phyloP scores from a whole-genome alignment of 1,284 basidiomycete species.

The Ceratobasidium sp. region DNA sequence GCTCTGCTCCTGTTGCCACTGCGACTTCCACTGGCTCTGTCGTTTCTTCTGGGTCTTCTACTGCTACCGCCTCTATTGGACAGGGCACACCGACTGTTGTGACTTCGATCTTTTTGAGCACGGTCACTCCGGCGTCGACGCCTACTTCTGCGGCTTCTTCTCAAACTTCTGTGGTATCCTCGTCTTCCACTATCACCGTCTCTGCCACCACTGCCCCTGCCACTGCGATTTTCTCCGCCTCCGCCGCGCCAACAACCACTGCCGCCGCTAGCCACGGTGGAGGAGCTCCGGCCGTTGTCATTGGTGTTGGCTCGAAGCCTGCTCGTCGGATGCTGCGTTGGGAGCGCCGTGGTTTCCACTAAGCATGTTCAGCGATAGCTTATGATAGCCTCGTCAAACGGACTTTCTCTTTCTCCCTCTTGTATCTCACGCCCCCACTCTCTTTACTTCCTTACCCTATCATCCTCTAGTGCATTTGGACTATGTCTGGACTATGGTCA shows the following conservation, averaged over 20 bases:
- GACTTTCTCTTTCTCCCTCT: background rate
- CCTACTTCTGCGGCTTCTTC: background rate
- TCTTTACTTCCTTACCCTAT: background rate
- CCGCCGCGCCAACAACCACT: background rate
- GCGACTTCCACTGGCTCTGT: background rate
- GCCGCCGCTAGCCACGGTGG: background rate
- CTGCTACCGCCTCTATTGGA: background rate
- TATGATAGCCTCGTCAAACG: background rate
- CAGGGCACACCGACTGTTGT: background rate
- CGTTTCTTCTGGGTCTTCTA: too few relatives aligned
- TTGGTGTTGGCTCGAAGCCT: constrained; percentile 14
- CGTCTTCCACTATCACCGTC: background rate
- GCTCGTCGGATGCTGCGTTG: constrained; percentile 40
- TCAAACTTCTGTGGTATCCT: background rate
- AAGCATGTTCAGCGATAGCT: background rate
- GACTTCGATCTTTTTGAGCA: too few relatives aligned
- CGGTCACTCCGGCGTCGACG: too few relatives aligned
- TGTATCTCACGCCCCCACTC: background rate
- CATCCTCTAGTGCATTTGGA: too few relatives aligned
- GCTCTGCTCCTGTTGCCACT: background rate
- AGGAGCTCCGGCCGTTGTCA: constrained; percentile 21
- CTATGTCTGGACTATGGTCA: too few relatives aligned
- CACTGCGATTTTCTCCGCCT: background rate
- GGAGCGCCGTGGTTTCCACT: constrained; percentile 27
- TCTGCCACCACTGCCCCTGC: background rate